phyloP scores from a whole-genome alignment of 257 asterid species.

The Solanum commersonii region DNA sequence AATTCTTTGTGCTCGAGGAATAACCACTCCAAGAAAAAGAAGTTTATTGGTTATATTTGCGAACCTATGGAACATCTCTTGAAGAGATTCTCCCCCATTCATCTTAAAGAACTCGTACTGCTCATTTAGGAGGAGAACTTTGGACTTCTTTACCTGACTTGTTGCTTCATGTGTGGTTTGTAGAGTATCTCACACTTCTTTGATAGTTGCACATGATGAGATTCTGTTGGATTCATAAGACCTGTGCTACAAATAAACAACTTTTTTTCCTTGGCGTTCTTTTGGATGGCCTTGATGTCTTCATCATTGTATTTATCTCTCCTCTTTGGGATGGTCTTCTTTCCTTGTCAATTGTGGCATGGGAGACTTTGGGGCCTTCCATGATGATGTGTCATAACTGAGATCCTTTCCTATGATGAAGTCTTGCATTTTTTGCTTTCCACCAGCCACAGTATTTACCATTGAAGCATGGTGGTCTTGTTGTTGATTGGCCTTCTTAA shows the following conservation, averaged over 20 bases:
- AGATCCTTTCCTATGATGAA: background rate
- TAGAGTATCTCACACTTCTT: background rate
- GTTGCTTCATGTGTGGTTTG: background rate
- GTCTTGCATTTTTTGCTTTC: background rate
- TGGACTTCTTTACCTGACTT: background rate
- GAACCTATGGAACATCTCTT: background rate
- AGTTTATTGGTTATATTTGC: background rate
- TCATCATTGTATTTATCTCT: background rate
- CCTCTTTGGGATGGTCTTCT: background rate
- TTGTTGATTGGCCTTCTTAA: background rate
- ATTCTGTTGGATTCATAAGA: background rate
- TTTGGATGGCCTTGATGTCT: background rate
- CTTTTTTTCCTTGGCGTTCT: background rate
- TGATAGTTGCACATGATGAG: background rate
- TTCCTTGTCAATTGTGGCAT: background rate
- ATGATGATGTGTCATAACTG: background rate
- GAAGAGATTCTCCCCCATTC: background rate
- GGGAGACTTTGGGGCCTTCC: background rate
- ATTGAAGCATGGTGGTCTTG: background rate
- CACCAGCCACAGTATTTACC: background rate
- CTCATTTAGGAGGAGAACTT: background rate
- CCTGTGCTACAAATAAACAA: background rate
- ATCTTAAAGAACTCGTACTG: background rate
- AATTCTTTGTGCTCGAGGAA: background rate
- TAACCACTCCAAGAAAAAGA: background rate